phyloP scores from a whole-genome alignment of 2,329 filamentous ascomycete genomes.

The Curvularia spicifera region DNA sequence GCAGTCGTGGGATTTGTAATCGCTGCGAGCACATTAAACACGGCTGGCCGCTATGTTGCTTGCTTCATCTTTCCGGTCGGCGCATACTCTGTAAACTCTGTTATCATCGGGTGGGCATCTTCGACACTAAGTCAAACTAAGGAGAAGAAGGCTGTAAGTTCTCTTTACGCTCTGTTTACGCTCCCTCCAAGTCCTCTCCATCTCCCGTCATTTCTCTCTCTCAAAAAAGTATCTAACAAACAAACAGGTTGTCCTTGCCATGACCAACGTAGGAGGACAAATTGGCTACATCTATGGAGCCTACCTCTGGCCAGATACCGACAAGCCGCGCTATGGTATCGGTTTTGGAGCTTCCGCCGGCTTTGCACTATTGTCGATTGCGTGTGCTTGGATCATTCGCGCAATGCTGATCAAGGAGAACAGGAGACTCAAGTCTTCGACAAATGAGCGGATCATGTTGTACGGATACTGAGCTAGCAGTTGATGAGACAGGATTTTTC shows the following conservation, averaged over 20 bases:
- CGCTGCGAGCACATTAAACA: slow-evolving; percentile 37
- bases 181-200: background rate
- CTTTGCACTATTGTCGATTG: slow-evolving; percentile 38
- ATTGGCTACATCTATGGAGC: slow-evolving; percentile 42
- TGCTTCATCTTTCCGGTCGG: slow-evolving; percentile 43
- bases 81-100: slow-evolving; percentile 41
- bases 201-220: background rate
- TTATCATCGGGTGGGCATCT: slow-evolving; percentile 41
- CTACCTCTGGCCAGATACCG: slow-evolving; percentile 36
- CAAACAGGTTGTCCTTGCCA: slow-evolving; percentile 35
- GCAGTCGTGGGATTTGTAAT: slow-evolving; percentile 54
- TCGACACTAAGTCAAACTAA: slow-evolving; percentile 39
- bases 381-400: slow-evolving; percentile 39
- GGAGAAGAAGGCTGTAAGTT: slow-evolving; percentile 37
- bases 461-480: slow-evolving; percentile 33
- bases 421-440: slow-evolving; percentile 29
- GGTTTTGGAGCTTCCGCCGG: slow-evolving; percentile 40
- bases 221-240: background rate
- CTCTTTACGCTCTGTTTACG: too few relatives aligned
- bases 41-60: slow-evolving; percentile 36
- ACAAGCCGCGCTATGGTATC: slow-evolving; percentile 35
- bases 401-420: slow-evolving; percentile 39
- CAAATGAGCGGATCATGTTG: slow-evolving; percentile 36
- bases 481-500: background rate
- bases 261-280: slow-evolving; percentile 39